Percentiles rank a stretch among this genome's conserved stretches.
phyloP scores from a whole-genome alignment of 345 rosid genomes.

The Eucalyptus curtisii region DNA sequence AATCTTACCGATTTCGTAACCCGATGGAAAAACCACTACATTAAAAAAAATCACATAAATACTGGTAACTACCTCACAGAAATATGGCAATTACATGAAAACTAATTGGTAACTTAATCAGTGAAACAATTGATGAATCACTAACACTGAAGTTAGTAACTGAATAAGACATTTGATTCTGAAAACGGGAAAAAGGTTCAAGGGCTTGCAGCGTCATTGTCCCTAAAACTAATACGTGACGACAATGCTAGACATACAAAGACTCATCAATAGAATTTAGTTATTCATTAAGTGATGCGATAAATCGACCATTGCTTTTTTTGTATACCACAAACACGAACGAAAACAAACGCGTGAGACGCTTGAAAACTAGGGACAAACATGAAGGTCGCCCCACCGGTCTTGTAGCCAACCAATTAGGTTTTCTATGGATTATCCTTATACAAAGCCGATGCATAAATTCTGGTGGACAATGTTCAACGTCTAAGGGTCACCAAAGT shows the following conservation, averaged over 20 bases:
- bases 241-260: not conserved
- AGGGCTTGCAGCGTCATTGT: not conserved
- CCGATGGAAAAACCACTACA: not conserved
- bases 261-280: not conserved
- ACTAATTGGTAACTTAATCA: not conserved
- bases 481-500: not conserved
- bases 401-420: not conserved
- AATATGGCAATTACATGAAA: not conserved
- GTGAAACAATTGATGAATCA: not conserved
- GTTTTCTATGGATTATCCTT: not conserved
- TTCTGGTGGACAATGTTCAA: not conserved
- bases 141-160: not conserved
- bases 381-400: not conserved
- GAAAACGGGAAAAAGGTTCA: not conserved
- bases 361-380: not conserved
- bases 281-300: not conserved
- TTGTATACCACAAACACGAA: not conserved
- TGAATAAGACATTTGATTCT: not conserved
- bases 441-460: not conserved
- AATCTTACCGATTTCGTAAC: not conserved
- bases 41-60: not conserved
- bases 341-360: not conserved
- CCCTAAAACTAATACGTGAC: not conserved
- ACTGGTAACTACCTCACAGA: not conserved
- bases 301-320: not conserved